Evolutionary conservation across 345 rosid genomes (phyloP).

Genomic region (Acer negundo): DNA sequence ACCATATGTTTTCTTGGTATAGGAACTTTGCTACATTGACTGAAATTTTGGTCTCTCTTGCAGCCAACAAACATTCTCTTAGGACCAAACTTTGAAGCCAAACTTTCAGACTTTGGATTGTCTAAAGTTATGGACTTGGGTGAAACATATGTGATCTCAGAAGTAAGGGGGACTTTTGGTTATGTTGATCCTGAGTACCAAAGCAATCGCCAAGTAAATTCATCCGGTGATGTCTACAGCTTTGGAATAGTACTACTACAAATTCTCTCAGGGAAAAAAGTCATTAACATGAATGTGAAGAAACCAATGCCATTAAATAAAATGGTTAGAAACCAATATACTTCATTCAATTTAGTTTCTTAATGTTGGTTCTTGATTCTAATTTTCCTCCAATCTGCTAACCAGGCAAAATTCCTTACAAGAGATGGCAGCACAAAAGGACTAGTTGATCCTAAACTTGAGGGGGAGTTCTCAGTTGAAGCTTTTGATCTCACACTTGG

Average conservation of each 20-base stretch:
- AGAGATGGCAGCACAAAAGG: slow-evolving; percentile 35
- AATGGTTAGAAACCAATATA: slow-evolving; percentile 34
- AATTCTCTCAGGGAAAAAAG: slow-evolving; percentile 50
- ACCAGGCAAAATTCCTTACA: slow-evolving; percentile 46
- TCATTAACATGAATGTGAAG: slow-evolving; percentile 40
- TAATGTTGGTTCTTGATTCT: background rate
- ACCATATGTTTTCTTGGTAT: too few species aligned
- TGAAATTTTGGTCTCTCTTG: slow-evolving; percentile 6
- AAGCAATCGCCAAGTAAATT: slow-evolving; percentile 30
- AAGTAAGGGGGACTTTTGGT: slow-evolving; percentile 58
- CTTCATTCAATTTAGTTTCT: background rate
- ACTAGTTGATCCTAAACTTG: slow-evolving; percentile 49
- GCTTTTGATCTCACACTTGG: slow-evolving; percentile 43
- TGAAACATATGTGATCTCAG: slow-evolving; percentile 44
- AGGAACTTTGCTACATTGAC: too few species aligned
- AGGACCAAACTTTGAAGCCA: slow-evolving; percentile 51
- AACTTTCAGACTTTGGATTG: slow-evolving; percentile 57
- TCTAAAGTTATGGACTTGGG: slow-evolving; percentile 44
- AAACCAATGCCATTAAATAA: slow-evolving; percentile 47
- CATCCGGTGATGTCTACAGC: slow-evolving; percentile 56
- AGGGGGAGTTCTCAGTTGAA: slow-evolving; percentile 44
- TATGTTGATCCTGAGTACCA: slow-evolving; percentile 51
- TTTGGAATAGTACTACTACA: slow-evolving; percentile 53
- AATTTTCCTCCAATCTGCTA: slow-evolving; percentile 4
- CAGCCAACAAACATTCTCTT: slow-evolving; percentile 59